Evolutionary conservation across 345 rosid genomes (phyloP), one percentile per base, ranked within the genome.

Genomic region (Barbarea vulgaris): DNA sequence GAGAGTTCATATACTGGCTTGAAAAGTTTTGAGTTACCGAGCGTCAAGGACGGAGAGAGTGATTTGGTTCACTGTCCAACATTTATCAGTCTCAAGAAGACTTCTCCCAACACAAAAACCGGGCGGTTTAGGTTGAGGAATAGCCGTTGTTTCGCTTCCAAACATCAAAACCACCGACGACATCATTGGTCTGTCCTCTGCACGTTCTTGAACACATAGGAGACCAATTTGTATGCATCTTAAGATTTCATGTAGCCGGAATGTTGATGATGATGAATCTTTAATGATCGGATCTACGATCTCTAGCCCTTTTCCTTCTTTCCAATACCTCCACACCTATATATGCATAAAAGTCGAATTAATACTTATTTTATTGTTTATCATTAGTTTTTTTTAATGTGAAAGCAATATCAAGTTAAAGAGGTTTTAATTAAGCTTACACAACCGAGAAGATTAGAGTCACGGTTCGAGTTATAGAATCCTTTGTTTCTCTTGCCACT

Each of bases 211-310:
- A 33, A 93, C 97, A 31, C 98, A 90, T 19, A 93, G 67, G 0
- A 93, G 88, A 9, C 97, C 98, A 5, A 93, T 92, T 13, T 93
- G 90, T 47, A 89, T 72, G 78, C 98, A 93, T 79, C 93, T 83
- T 36, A 87, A 10, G 1, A 86, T 84, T 81, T 92, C 92, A 8
- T 75, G 34, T 24, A 72, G 51, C 1, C 7, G 4, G 2, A 56
- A 69, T 3, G 4, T 46, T 25, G n/a, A n/a, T 24, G 28, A 27
- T 27, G 28, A 27, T 27, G 3, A 3, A 27, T 27, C 28, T 27
- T 2, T 4, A 4, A 27, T 27, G 28, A 9, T 1, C 7, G 86
- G 76, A 81, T 93, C 96, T 73, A 93, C 79, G 9, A 90, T 53
- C 69, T 93, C 91, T 82, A 86, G 42, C 76, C 83, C 64, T 67